Percentiles rank a stretch among this genome's conserved stretches.
phyloP scores from a whole-genome alignment of 345 rosid genomes.

The Zanthoxylum bungeanum region DNA sequence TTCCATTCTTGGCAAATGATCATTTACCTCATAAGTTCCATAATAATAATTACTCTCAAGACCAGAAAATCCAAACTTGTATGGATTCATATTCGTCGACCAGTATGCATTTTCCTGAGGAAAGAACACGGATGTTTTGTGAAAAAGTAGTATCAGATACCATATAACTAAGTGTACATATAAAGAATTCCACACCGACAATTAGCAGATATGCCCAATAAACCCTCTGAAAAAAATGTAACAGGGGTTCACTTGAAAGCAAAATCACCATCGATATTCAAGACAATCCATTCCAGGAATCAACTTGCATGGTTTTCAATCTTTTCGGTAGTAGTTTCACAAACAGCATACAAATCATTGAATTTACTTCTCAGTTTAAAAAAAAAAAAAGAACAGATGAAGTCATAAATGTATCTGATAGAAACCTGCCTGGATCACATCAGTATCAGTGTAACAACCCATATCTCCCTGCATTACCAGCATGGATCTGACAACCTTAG shows the following conservation, averaged over 20 bases:
- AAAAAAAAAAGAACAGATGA: background rate
- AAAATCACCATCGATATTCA: background rate
- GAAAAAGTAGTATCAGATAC: background rate
- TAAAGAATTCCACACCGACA: background rate
- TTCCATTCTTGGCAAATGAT: constrained; percentile 45
- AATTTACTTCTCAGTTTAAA: background rate
- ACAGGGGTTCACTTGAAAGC: background rate
- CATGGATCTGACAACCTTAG: constrained; percentile 17
- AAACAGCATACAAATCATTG: background rate
- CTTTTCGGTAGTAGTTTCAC: background rate
- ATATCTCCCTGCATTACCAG: constrained; percentile 3
- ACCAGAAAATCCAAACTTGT: constrained; percentile 56
- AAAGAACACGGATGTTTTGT: background rate
- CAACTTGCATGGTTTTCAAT: background rate
- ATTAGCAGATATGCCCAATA: background rate
- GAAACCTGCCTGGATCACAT: too few species aligned
- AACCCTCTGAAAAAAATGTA: background rate
- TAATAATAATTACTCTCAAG: constrained; percentile 41
- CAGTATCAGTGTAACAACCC: background rate
- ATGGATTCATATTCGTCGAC: constrained; percentile 52
- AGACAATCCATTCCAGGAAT: constrained; percentile 4
- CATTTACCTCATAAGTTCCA: constrained; percentile 41
- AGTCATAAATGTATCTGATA: constrained; percentile 12
- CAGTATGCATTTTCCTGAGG: constrained; percentile 48
- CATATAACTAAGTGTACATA: background rate